These are phyloP conservation scores for Pilaira anomala DNA, from an alignment of 192 early-diverging fungal genomes.

Conservation along the genomic window DNA sequence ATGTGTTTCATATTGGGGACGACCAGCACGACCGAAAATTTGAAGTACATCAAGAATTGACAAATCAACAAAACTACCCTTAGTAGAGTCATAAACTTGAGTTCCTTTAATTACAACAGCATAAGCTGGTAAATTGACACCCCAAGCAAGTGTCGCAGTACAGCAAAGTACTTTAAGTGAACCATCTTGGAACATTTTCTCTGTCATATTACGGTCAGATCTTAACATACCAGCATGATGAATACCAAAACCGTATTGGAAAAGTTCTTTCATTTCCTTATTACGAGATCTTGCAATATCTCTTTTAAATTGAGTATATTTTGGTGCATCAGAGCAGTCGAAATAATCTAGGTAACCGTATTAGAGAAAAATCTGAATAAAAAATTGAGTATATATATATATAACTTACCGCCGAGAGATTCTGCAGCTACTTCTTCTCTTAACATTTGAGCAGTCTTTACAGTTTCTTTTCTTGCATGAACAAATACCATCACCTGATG, in stretches of 20 bases:
- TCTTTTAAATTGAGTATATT: conserved; percentile 54
- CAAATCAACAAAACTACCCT: conserved; percentile 91
- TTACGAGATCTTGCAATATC: conserved; percentile 78
- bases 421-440: conserved; percentile 88
- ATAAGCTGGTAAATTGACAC: conserved; percentile 97
- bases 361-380: background rate
- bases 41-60: conserved; percentile 98
- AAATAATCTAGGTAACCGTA: no score
- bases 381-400: conserved; percentile 43
- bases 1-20: conserved; percentile 86
- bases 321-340: conserved; percentile 48
- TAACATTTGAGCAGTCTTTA: conserved; percentile 85
- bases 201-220: conserved; percentile 80
- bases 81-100: conserved; percentile 90
- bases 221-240: conserved; percentile 98
- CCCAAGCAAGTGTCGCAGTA: conserved; percentile 99
- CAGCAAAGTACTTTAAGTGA: conserved; percentile 85
- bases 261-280: conserved; percentile 84
- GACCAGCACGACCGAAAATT: conserved; percentile 98
- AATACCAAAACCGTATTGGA: conserved; percentile 80
- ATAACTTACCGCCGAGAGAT: conserved; percentile 72
- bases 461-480: conserved; percentile 96
- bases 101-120: conserved; percentile 99
- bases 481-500: conserved; percentile 99
- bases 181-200: conserved; percentile 88